These are phyloP conservation scores for Daldinia sp. DNA, from an alignment of 2,329 filamentous ascomycete species.

Conservation along the genomic window DNA sequence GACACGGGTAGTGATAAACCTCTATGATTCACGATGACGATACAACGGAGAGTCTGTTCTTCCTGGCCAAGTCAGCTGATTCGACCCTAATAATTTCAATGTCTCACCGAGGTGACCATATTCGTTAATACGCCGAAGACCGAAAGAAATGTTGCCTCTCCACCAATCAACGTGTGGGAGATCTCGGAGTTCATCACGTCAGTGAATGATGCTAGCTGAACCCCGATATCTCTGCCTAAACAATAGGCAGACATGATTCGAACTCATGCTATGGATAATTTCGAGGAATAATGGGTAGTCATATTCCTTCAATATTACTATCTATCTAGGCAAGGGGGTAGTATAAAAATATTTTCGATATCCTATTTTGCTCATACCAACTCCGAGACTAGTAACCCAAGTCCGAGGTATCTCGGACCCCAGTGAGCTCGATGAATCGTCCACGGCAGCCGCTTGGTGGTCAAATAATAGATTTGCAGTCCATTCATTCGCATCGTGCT, in stretches of 20 bases:
- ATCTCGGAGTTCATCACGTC: conserved; percentile 33
- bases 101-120: conserved; percentile 9
- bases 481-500: conserved; percentile 27
- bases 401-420: conserved; percentile 9
- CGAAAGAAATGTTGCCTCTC: conserved; percentile 1
- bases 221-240: neutral
- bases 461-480: conserved; percentile 43
- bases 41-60: too few species aligned
- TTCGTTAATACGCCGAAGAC: conserved; percentile 34
- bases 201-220: neutral
- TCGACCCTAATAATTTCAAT: neutral
- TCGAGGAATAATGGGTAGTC: neutral
- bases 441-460: conserved; percentile 37
- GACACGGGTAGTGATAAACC: neutral
- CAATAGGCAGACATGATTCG: neutral
- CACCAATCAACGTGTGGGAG: conserved; percentile 32
- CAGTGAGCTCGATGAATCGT: conserved; percentile 32
- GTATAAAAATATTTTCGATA: neutral
- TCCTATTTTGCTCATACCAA: neutral
- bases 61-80: too few species aligned
- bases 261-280: neutral
- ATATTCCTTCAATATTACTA: neutral
- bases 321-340: too few species aligned
- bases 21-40: neutral
- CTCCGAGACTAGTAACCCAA: neutral